Evolutionary conservation across 2,329 filamentous ascomycete species (phyloP), one percentile per base, ranked within the genome.

Genomic region (Achaetomium macrosporum): DNA sequence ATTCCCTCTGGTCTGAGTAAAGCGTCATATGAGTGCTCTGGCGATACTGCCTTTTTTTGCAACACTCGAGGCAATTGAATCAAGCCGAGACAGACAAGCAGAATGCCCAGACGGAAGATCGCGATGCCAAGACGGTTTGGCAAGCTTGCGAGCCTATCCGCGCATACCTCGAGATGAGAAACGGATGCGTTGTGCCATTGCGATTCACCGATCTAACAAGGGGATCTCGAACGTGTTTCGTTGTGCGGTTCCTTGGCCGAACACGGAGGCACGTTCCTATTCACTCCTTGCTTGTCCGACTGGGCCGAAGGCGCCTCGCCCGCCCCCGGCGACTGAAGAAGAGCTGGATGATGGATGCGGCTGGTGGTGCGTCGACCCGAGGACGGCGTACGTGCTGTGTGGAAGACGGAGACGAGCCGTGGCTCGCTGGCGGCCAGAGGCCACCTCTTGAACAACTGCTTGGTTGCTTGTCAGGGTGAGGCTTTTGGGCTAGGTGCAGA

Each of bases 91-190:
- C 49, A 40, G 55, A 50, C 42, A 42, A 42, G 51, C 31, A 50
- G 44, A 54, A 51, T 46, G 59, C 59, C 61, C 56, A 62, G 61
- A 56, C 61, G 59, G 57, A 57, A 61, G 59, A 63, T 62, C 61
- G 58, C 56, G 57, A 49, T 56, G 61, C 61, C 61, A 62, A 62
- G 61, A 42, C 55, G 51, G 53, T 48, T 29, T 42, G 47, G 50
- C 39, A 33, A 53, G 47, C 44, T 50, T 53, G 55, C 42, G 44
- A 53, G 41, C 41, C 42, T 35, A 20, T 30, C 46, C 33, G 33
- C 19, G 39, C 48, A 41, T 47, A 35, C 44, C 29, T 42, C 43
- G 36, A n/a, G 39, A 25, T 42, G 48, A 36, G 41, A 36, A 20
- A 45, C 40, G 47, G 42, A 30, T 35, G 36, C 33, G 40, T 50